Conservation (phyloP, 2,329 filamentous ascomycete genomes). For the Pseudogymnoascus sp. region DNA sequence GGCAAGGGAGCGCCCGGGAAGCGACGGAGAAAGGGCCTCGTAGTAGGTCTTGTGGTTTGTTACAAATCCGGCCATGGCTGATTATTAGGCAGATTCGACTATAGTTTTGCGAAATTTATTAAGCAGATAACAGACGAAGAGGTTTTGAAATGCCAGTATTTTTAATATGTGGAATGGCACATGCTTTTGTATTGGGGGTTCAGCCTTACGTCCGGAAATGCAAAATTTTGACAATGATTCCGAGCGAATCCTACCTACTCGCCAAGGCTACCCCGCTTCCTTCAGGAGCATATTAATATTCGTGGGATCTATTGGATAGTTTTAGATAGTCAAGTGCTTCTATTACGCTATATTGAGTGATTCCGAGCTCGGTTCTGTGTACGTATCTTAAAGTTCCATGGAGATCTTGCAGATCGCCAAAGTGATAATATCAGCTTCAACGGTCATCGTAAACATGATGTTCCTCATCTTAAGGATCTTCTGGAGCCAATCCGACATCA, state of each 20-base stretch:
- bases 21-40: conserved; percentile 8
- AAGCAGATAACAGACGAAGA: background rate
- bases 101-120: background rate
- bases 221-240: background rate
- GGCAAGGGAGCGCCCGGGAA: conserved; percentile 34
- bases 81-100: background rate
- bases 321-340: background rate
- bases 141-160: background rate
- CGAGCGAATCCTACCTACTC: background rate
- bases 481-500: background rate
- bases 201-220: background rate
- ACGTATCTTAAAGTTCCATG: background rate
- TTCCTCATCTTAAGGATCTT: background rate
- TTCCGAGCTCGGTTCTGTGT: background rate
- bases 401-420: background rate
- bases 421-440: background rate
- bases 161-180: background rate
- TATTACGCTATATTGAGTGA: background rate
- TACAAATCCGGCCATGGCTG: background rate
- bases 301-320: background rate
- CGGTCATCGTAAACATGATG: background rate
- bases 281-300: background rate
- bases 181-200: background rate
- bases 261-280: background rate
- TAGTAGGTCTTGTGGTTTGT: conserved; percentile 14